Percentiles rank a stretch among this genome's conserved stretches.
These are phyloP conservation scores for Pelargonium cotyledonis DNA, from an alignment of 441 rosid genomes.

Conservation along the genomic window DNA sequence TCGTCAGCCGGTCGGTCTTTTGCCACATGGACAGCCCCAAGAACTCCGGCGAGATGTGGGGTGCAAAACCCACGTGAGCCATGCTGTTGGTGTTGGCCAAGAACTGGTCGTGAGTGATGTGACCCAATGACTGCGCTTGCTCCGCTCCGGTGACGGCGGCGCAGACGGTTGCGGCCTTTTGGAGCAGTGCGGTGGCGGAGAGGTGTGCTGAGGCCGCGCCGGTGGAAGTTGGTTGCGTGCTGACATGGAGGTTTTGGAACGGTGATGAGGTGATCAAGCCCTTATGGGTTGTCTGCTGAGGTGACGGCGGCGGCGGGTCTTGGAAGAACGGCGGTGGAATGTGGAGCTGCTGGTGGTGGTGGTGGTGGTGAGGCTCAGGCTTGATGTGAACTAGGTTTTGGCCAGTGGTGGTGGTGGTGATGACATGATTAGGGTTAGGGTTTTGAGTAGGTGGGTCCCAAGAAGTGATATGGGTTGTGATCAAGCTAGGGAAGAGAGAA, in stretches of 20 bases:
- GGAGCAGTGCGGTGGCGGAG: constrained; percentile 94
- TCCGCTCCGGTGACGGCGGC: constrained; percentile 24
- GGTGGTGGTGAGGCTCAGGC: background rate
- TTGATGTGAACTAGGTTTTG: background rate
- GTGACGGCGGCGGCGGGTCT: constrained; percentile 17
- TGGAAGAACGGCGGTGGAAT: constrained; percentile 24
- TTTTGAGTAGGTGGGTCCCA: background rate
- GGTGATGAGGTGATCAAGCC: constrained; percentile 17
- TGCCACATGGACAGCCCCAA: background rate
- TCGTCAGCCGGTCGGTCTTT: background rate
- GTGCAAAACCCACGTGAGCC: too few species aligned
- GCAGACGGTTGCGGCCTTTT: constrained; percentile 63
- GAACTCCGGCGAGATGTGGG: background rate
- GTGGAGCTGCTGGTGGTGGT: background rate
- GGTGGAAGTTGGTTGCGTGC: constrained; percentile 25
- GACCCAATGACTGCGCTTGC: constrained; percentile 28
- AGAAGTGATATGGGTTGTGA: constrained; percentile 14
- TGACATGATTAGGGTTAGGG: background rate
- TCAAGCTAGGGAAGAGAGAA: constrained; percentile 24
- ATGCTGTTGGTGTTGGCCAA: too few species aligned
- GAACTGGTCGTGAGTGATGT: constrained; percentile 21
- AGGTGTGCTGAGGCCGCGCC: constrained; percentile 33
- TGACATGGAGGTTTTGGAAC: constrained; percentile 30
- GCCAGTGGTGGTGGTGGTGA: background rate
- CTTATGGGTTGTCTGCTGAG: too few species aligned